phyloP scores from a whole-genome alignment of 177 flowering plant species.

The Vitis hybrid region DNA sequence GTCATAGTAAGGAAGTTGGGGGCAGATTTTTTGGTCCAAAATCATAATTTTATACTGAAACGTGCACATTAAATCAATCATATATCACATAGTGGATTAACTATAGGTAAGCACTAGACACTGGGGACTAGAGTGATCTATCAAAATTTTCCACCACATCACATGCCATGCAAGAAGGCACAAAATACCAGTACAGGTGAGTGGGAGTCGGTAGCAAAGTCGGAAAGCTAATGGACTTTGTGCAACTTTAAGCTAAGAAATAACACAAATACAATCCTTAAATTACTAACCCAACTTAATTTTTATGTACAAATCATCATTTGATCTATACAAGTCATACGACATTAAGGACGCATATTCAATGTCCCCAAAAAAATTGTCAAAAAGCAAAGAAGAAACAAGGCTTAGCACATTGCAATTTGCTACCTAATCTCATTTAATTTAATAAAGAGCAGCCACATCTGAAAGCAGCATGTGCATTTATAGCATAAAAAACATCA shows the following conservation, averaged over 20 bases:
- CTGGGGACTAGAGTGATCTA: not conserved
- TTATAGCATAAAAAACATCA: no score
- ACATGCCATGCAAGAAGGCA: not conserved
- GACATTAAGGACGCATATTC: no score
- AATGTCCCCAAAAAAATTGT: no score
- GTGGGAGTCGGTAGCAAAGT: not conserved
- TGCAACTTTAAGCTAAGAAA: not conserved
- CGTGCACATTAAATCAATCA: not conserved
- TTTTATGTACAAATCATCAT: no score
- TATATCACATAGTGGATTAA: not conserved
- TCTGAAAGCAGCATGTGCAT: no score
- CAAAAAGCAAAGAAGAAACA: no score
- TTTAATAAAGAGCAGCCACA: no score
- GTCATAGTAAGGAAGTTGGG: not conserved
- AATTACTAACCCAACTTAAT: no score
- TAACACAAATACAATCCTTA: no score
- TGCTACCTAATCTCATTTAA: no score
- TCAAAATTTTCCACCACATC: not conserved
- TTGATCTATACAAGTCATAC: no score
- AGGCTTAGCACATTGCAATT: no score
- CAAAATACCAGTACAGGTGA: not conserved
- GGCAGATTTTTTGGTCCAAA: not conserved
- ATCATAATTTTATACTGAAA: constrained; percentile 6
- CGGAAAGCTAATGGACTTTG: not conserved
- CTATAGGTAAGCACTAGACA: not conserved